Conservation (phyloP, 2,329 filamentous ascomycete genomes). For the Aspergillus intermedius region DNA sequence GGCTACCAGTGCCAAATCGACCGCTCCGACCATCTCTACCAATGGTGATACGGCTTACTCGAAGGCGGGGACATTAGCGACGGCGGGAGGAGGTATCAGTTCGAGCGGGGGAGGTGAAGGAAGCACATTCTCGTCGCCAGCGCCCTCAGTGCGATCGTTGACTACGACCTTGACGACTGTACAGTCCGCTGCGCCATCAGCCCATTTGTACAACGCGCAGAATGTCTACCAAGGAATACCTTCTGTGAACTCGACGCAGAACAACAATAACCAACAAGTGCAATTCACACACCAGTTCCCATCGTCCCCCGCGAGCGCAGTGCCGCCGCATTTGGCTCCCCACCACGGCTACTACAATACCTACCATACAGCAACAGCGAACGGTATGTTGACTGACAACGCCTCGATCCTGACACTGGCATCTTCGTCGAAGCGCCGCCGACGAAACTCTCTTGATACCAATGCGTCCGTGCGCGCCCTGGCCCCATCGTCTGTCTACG, state of each 20-base stretch:
- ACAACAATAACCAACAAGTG: slow-evolving; percentile 34
- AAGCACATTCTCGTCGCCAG: slow-evolving; percentile 60
- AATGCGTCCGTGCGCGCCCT: slow-evolving; percentile 61
- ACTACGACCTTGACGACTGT: slow-evolving; percentile 62
- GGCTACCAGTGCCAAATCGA: slow-evolving; percentile 62
- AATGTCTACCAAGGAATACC: slow-evolving; percentile 25
- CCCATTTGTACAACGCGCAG: slow-evolving; percentile 34
- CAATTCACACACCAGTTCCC: slow-evolving; percentile 58
- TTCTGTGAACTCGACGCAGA: slow-evolving; percentile 32
- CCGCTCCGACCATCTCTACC: slow-evolving; percentile 75
- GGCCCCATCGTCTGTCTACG: slow-evolving; percentile 58
- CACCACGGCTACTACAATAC: slow-evolving; percentile 47
- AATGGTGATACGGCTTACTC: slow-evolving; percentile 72
- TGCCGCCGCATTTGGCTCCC: slow-evolving; percentile 52
- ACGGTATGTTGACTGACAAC: slow-evolving; percentile 59
- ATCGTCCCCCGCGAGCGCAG: slow-evolving; percentile 53
- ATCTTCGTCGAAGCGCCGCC: slow-evolving; percentile 57
- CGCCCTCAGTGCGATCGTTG: slow-evolving; percentile 58
- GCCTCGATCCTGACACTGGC: slow-evolving; percentile 60
- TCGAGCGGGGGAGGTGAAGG: slow-evolving; percentile 60
- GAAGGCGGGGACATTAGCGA: slow-evolving; percentile 68
- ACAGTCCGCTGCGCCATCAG: slow-evolving; percentile 54
- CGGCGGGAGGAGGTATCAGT: slow-evolving; percentile 57
- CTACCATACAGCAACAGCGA: slow-evolving; percentile 56
- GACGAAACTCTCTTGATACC: slow-evolving; percentile 58